These are phyloP conservation scores for Lepiota brunneoincarnata DNA, from an alignment of 768 basidiomycete species.

Conservation along the genomic window DNA sequence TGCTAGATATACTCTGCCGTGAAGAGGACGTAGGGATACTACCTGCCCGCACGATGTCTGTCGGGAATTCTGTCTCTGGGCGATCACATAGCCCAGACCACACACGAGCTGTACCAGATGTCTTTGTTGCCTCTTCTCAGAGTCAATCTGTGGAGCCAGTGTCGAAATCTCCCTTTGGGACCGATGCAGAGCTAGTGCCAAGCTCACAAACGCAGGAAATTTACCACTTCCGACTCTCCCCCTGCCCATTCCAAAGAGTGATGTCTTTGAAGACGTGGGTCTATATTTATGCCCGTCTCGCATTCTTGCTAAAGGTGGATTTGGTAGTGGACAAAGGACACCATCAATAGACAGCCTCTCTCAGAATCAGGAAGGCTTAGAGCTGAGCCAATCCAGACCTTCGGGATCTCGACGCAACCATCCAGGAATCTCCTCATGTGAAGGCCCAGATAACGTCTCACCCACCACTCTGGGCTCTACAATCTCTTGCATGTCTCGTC, in stretches of 20 bases:
- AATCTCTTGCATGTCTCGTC: background rate
- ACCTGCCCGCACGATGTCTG: too few relatives aligned
- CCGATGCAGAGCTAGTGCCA: conserved; percentile 30
- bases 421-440: background rate
- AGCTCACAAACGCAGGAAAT: conserved; percentile 46
- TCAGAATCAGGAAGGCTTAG: too few relatives aligned
- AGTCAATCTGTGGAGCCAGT: conserved; percentile 3
- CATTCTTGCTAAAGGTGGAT: too few relatives aligned
- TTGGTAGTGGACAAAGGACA: too few relatives aligned
- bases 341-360: too few relatives aligned
- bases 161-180: background rate
- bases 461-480: background rate
- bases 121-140: conserved; percentile 10
- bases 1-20: conserved; percentile 1
- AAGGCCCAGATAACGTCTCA: background rate
- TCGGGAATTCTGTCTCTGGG: too few relatives aligned
- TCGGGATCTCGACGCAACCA: background rate
- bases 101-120: background rate
- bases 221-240: background rate
- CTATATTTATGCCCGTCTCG: background rate
- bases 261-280: background rate
- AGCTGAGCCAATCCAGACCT: too few relatives aligned
- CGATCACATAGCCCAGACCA: too few relatives aligned
- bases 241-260: background rate
- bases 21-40: conserved; percentile 12